phyloP scores from a whole-genome alignment of 164 flowering plant genomes.

The Dillenia turbinata region DNA sequence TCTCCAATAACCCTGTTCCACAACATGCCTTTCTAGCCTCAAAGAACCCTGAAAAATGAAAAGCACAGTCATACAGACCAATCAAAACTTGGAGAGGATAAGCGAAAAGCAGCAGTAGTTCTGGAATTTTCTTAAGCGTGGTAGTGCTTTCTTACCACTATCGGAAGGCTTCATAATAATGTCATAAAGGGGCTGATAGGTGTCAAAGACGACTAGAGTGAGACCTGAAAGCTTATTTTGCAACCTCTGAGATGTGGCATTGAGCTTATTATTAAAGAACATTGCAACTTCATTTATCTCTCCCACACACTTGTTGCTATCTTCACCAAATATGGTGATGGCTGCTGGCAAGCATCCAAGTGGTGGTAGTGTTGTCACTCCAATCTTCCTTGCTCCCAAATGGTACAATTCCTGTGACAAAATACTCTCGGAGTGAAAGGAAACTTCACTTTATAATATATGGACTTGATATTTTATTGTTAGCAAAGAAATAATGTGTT shows the following conservation, averaged over 20 bases:
- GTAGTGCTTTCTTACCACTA: conserved; percentile 33
- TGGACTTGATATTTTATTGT: too few species aligned
- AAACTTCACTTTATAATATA: too few species aligned
- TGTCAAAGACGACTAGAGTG: conserved; percentile 70
- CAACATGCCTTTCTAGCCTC: conserved; percentile 89
- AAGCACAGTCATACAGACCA: background rate
- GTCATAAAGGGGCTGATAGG: conserved; percentile 68
- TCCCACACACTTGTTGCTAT: conserved; percentile 57
- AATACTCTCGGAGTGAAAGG: background rate
- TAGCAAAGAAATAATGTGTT: too few species aligned
- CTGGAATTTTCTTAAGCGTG: background rate
- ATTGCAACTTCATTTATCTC: conserved; percentile 62
- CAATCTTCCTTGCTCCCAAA: conserved; percentile 74
- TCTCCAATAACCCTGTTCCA: conserved; percentile 75
- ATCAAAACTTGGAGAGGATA: background rate
- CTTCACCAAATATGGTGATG: conserved; percentile 61
- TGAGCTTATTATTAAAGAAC: conserved; percentile 65
- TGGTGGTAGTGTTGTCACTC: conserved; percentile 76
- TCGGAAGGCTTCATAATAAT: conserved; percentile 57
- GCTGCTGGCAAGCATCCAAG: conserved; percentile 87
- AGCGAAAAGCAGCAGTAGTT: background rate
- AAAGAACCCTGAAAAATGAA: conserved; percentile 49
- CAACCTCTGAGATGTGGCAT: conserved; percentile 43
- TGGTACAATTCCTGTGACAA: conserved; percentile 52
- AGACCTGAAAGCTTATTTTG: conserved; percentile 39